Evolutionary conservation across 2,329 filamentous ascomycete genomes (phyloP), one percentile per base, ranked within the genome.

Genomic region (Trichoderma sp.): DNA sequence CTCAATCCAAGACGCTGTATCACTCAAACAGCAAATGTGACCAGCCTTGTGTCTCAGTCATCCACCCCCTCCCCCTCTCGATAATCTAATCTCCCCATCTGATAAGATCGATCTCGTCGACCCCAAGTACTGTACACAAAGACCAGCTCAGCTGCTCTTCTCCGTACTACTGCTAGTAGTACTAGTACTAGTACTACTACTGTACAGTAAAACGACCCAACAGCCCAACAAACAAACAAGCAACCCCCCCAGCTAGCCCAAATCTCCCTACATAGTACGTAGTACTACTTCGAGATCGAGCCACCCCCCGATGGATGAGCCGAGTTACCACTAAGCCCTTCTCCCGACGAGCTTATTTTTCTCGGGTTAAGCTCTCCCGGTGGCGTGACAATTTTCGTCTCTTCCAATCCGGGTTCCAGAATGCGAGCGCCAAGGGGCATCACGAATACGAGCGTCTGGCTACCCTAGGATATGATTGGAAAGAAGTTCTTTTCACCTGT

Each of bases 21-120:
- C 19, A 48, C n/a, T 19, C 1, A 12, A 45, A 10, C 10, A 13
- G 42, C 17, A 45, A 22, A 45, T 29, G 19, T 12, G 35, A 25
- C 17, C 3, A 22, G 25, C 6, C 56, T 34, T 37, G 35, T 58
- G 56, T 45, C 56, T 45, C 35, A 42, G 37, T n/a, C 15, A 37
- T n/a, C 17, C 45, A n/a, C 17, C 32, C n/a, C n/a, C n/a, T n/a
- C n/a, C n/a, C n/a, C n/a, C n/a, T n/a, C n/a, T n/a, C 32, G 42
- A 15, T 64, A 64, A 64, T 64, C 61, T 64, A 64, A 64, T 64
- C 50, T 64, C 19, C 45, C 35, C 61, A 64, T 64, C 61, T 64
- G 61, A 64, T 64, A 64, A 64, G 61, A 64, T 64, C 52, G 61
- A 64, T 64, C 52, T 1, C 22, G 19, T 32, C 27, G 42, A 15